These are phyloP conservation scores for Symbiotaphrina buchneri DNA, from an alignment of 495 filamentous ascomycete genomes.

Conservation along the genomic window DNA sequence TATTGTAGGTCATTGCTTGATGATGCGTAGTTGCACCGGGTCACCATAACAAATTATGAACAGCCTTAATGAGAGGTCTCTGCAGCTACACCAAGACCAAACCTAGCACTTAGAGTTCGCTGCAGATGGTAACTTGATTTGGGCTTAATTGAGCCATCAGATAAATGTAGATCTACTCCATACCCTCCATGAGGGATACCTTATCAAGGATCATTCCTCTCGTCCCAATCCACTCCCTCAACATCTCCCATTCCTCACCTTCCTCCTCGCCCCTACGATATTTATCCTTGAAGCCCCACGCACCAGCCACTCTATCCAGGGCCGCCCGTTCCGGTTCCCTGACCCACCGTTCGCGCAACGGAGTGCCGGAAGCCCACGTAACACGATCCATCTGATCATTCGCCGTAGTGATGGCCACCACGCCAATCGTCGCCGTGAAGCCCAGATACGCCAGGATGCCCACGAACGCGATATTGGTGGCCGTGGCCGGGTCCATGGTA, in stretches of 20 bases:
- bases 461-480: conserved; percentile 56
- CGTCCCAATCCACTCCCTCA: conserved; percentile 56
- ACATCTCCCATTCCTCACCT: conserved; percentile 65
- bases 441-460: conserved; percentile 65
- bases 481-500: conserved; percentile 43
- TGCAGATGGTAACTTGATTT: too few species aligned
- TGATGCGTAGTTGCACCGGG: too few species aligned
- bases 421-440: conserved; percentile 53
- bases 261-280: conserved; percentile 72
- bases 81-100: too few species aligned
- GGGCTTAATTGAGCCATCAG: too few species aligned
- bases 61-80: too few species aligned
- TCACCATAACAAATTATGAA: too few species aligned
- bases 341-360: conserved; percentile 68
- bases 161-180: too few species aligned
- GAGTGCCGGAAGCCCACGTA: conserved; percentile 61
- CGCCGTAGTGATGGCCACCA: conserved; percentile 61
- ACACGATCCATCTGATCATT: conserved; percentile 94
- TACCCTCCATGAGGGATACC: conserved; percentile 72
- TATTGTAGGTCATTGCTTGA: too few species aligned
- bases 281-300: conserved; percentile 76
- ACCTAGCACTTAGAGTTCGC: too few species aligned
- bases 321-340: conserved; percentile 85
- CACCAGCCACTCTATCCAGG: conserved; percentile 59
- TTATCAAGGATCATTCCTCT: conserved; percentile 80